These are phyloP conservation scores for Botrytis pseudocinerea DNA, from an alignment of 2,329 filamentous ascomycete species.

Conservation along the genomic window DNA sequence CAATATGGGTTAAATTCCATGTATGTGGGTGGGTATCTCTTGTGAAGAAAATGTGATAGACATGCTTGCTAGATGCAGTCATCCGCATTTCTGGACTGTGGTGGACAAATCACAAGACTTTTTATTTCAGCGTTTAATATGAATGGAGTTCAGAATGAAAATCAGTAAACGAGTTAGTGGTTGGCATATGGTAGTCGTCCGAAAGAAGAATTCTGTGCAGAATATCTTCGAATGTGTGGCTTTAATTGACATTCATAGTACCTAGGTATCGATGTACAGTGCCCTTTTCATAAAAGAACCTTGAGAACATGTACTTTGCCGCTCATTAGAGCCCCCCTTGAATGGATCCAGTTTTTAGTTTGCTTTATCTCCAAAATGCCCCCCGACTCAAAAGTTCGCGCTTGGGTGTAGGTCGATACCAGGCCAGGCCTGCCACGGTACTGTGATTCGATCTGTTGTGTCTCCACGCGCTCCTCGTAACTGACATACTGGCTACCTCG, in stretches of 20 bases:
- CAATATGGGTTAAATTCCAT: slow-evolving; percentile 14
- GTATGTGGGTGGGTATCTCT: slow-evolving; percentile 13
- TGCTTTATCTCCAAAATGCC: background rate
- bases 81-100: slow-evolving; percentile 20
- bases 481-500: slow-evolving; percentile 41
- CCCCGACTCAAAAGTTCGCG: background rate
- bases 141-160: slow-evolving; percentile 2
- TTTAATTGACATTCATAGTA: background rate
- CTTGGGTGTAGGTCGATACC: background rate
- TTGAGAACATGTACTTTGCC: slow-evolving; percentile 7
- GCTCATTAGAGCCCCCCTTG: background rate
- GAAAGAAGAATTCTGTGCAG: slow-evolving; percentile 17
- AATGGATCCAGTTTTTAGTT: background rate
- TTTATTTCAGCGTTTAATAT: slow-evolving; percentile 17
- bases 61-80: slow-evolving; percentile 24
- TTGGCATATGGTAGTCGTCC: slow-evolving; percentile 6
- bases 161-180: slow-evolving; percentile 11
- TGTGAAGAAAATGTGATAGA: slow-evolving; percentile 25
- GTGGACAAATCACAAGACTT: slow-evolving; percentile 23
- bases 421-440: slow-evolving; percentile 18
- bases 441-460: slow-evolving; percentile 19
- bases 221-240: slow-evolving; percentile 12
- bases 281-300: slow-evolving; percentile 1
- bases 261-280: slow-evolving; percentile 6
- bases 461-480: slow-evolving; percentile 23